Conservation (phyloP, 257 asterid genomes). For the Phtheirospermum japonicum region DNA sequence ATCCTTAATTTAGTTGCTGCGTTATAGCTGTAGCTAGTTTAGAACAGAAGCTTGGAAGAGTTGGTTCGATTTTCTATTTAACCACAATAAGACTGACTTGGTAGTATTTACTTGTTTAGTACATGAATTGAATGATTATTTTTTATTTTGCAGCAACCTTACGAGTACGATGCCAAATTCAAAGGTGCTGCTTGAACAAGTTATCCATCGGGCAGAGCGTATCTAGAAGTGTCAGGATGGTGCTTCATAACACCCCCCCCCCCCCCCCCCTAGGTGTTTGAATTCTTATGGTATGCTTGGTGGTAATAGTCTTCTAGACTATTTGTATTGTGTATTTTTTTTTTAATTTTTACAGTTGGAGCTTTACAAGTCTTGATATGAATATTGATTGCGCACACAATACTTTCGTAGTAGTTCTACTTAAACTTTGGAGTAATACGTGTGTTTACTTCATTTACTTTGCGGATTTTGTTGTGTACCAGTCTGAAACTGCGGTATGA, state of each 20-base stretch:
- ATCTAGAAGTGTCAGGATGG: background rate
- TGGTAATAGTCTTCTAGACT: slow-evolving; percentile 15
- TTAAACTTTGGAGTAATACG: too few species aligned
- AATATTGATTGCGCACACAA: too few species aligned
- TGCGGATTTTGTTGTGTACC: background rate
- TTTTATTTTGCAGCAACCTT: slow-evolving; percentile 73
- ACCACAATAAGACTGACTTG: background rate
- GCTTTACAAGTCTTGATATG: background rate
- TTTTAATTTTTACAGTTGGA: background rate
- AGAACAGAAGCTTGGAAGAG: too few species aligned
- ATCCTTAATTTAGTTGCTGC: too few species aligned
- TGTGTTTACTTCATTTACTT: too few species aligned
- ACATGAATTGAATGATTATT: background rate
- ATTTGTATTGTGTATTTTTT: slow-evolving; percentile 11
- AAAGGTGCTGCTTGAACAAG: slow-evolving; percentile 62
- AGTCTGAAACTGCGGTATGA: background rate
- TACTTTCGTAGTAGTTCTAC: too few species aligned
- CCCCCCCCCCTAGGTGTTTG: background rate
- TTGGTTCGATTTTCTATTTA: too few species aligned
- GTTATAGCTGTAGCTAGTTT: too few species aligned
- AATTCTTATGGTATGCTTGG: slow-evolving; percentile 1
- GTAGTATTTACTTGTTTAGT: background rate
- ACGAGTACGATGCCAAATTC: slow-evolving; percentile 95
- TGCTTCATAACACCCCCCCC: background rate
- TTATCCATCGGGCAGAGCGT: background rate